phyloP scores from a whole-genome alignment of 805 yeast species.

The Lipomyces mesembrius region DNA sequence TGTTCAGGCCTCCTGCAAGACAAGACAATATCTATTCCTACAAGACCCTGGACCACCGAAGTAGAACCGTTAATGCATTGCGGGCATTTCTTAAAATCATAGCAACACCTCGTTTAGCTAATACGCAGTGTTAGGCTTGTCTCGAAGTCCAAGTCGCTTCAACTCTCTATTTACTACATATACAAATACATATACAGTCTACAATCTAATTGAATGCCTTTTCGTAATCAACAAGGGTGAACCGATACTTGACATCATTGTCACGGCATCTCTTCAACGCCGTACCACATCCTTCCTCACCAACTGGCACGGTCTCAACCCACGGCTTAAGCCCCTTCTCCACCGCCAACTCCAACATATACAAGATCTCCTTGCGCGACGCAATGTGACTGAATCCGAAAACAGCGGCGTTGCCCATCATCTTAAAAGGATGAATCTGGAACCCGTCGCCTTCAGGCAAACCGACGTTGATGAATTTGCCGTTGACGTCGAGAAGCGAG shows the following conservation, averaged over 20 bases:
- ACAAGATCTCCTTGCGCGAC: constrained; percentile 66
- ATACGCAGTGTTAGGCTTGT: no score
- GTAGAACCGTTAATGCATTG: no score
- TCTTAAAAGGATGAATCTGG: constrained; percentile 27
- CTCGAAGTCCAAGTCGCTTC: no score
- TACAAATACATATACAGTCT: no score
- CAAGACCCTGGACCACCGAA: no score
- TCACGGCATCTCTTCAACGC: constrained; percentile 47
- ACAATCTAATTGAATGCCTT: constrained; percentile 47
- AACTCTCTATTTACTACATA: no score
- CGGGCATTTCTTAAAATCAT: no score
- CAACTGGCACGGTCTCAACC: constrained; percentile 47
- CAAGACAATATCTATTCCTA: no score
- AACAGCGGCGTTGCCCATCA: constrained; percentile 46
- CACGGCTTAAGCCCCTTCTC: constrained; percentile 48
- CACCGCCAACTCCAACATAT: constrained; percentile 67
- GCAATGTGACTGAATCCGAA: constrained; percentile 67
- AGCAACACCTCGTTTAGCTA: no score
- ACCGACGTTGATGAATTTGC: constrained; percentile 66
- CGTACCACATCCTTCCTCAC: constrained; percentile 44
- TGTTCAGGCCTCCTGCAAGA: no score
- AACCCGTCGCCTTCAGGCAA: constrained; percentile 52
- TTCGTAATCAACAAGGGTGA: constrained; percentile 52
- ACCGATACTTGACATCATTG: constrained; percentile 50
- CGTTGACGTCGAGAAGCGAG: constrained; percentile 58